phyloP scores from a whole-genome alignment of 768 basidiomycete genomes.

The Serendipita vermifera region DNA sequence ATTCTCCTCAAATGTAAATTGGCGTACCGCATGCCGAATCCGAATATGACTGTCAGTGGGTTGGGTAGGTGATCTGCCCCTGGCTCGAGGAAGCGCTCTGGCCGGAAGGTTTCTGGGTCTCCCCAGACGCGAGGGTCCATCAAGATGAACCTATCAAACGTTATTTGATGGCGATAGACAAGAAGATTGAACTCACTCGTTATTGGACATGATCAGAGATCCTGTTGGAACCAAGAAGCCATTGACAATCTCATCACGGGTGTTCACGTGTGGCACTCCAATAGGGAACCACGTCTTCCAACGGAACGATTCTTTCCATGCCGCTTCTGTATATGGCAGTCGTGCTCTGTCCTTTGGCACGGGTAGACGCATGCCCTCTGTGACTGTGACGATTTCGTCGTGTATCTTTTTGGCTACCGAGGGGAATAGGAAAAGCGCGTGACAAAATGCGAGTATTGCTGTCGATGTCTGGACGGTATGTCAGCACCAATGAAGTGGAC shows the following conservation, averaged over 20 bases:
- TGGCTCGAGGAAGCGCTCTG: slow-evolving; percentile 20
- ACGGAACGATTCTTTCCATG: not conserved
- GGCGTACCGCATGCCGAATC: too few species aligned
- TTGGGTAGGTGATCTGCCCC: not conserved
- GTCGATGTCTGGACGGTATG: not conserved
- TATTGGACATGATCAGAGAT: slow-evolving; percentile 21
- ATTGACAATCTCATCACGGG: slow-evolving; percentile 1
- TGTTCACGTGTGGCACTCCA: slow-evolving; percentile 1
- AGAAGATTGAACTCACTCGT: slow-evolving; percentile 14
- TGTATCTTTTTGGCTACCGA: not conserved
- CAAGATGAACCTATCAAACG: slow-evolving; percentile 18
- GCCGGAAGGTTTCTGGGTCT: slow-evolving; percentile 20
- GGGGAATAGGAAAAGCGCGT: not conserved
- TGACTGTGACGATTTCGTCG: not conserved
- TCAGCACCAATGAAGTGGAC: not conserved
- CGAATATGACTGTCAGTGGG: not conserved
- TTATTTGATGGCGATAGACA: not conserved
- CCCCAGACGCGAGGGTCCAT: slow-evolving; percentile 18
- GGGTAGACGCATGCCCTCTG: not conserved
- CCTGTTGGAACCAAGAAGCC: slow-evolving; percentile 14
- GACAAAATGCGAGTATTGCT: not conserved
- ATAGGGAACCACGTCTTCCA: not conserved
- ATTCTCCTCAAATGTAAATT: too few species aligned
- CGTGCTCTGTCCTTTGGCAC: not conserved
- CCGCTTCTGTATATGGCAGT: not conserved